Evolutionary conservation across 169 alveolate genomes (phyloP).

Genomic region (Theileria parva): DNA sequence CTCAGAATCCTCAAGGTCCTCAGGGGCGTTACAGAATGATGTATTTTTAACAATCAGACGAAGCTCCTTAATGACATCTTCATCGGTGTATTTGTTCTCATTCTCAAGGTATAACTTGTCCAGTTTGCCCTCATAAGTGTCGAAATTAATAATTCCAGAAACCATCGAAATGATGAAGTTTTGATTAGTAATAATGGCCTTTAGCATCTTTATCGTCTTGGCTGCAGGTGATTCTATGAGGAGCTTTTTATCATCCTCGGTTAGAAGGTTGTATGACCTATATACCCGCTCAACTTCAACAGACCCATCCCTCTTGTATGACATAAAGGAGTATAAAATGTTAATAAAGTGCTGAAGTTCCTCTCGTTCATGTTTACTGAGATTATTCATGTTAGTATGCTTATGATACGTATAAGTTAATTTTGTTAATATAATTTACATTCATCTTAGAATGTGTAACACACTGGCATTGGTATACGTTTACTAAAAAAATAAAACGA

Average conservation of each 20-base stretch:
- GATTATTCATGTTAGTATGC: constrained; percentile 16
- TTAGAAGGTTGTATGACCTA: constrained; percentile 46
- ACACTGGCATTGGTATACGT: background rate
- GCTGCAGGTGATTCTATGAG: constrained; percentile 55
- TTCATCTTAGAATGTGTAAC: constrained; percentile 4
- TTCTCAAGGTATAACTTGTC: background rate
- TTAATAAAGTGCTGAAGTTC: constrained; percentile 65
- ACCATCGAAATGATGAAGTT: constrained; percentile 40
- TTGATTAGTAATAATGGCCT: constrained; percentile 39
- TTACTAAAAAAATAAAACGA: no score
- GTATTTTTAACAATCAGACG: constrained; percentile 38
- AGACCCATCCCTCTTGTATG: constrained; percentile 57
- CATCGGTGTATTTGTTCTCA: background rate
- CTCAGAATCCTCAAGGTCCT: constrained; percentile 39
- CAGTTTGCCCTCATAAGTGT: constrained; percentile 12
- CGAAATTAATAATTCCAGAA: constrained; percentile 27
- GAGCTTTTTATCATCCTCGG: constrained; percentile 57
- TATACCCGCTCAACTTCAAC: constrained; percentile 59
- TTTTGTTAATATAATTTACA: background rate
- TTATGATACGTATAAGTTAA: background rate
- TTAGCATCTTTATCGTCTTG: constrained; percentile 45
- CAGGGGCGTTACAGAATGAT: constrained; percentile 47
- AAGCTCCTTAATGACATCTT: constrained; percentile 16
- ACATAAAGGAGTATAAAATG: constrained; percentile 49
- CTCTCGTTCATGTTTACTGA: constrained; percentile 34